Conservation (phyloP, 768 basidiomycete genomes). For the Suillus luteus region DNA sequence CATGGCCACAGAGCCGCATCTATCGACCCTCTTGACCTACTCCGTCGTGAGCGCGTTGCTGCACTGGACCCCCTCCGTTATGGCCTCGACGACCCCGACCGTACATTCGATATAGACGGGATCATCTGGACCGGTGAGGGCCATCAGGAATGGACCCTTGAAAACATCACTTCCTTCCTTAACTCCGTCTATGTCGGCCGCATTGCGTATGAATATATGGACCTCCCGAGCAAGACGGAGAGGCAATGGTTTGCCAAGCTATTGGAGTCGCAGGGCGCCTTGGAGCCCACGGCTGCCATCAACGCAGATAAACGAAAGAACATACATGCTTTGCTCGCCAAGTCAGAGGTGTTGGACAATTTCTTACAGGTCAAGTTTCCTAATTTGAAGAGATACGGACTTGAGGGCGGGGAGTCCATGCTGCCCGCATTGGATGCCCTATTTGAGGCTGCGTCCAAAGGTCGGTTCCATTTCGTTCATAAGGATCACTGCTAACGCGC, state of each 20-base stretch:
- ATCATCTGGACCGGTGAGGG: constrained; percentile 67
- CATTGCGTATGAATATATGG: constrained; percentile 93
- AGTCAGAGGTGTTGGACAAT: constrained; percentile 81
- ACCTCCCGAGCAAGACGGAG: constrained; percentile 83
- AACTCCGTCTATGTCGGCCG: constrained; percentile 76
- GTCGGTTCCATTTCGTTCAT: constrained; percentile 33
- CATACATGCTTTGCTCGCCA: constrained; percentile 67
- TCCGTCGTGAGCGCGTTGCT: constrained; percentile 78
- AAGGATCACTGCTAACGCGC: neutral
- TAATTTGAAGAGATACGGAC: constrained; percentile 82
- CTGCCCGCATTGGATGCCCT: constrained; percentile 81
- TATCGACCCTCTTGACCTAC: constrained; percentile 86
- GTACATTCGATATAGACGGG: constrained; percentile 72
- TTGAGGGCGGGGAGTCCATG: constrained; percentile 96
- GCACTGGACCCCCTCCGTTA: constrained; percentile 80
- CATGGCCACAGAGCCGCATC: constrained; percentile 84
- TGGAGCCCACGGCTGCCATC: constrained; percentile 31
- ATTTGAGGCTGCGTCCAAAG: constrained; percentile 64
- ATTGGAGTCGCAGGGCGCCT: constrained; percentile 57
- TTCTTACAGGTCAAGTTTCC: constrained; percentile 90
- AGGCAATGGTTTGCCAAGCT: constrained; percentile 87
- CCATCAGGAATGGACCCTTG: constrained; percentile 63
- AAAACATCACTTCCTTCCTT: constrained; percentile 70
- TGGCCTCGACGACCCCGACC: constrained; percentile 56
- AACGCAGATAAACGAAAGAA: constrained; percentile 48